Base-by-base conservation (phyloP, 768 basidiomycete genomes). In the Asterophora parasitica region DNA sequence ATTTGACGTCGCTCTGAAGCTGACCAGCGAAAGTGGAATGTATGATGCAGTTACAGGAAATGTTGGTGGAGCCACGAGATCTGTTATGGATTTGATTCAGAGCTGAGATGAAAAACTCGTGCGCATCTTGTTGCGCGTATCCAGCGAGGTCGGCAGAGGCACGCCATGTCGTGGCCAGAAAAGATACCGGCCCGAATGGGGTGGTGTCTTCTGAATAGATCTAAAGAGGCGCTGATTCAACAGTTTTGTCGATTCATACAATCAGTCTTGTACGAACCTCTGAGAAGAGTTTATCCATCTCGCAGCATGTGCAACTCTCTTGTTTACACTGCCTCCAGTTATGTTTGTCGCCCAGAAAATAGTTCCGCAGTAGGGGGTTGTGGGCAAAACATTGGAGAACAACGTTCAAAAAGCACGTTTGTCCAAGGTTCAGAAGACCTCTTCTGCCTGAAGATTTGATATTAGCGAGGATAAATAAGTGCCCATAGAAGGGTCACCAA, bases 401-500 rank as follows among this genome's bases (percentile, higher is more conserved):
- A 43, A 86, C 92, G 54, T 92, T 95, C 57, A 98, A 76, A 69
- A 92, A 97, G 61, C 95, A 98, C 0, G 93, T 97, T 63, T 92
- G 85, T 1, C 92, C 91, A 0, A 95, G 79, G 64, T 95, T 94
- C 35, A 92, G 68, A 3, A 95, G 72, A 0, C 92, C 92, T 48
- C 88, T 75, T n/a, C 88, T 81, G 43, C 83, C 90, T 90, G 36
- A 8, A 28, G 36, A 7, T 23, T 9, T 8, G 26, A 19, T 7
- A 31, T 30, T 41, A 31, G 20, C 30, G 19, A 28, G 7, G 15
- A 32, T 33, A 13, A 19, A 12, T 16, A 45, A 16, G 38, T 26
- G 28, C 12, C 23, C 23, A 23, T 23, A 23, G 16, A 43, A 42
- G 35, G 17, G 27, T 12, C 30, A 56, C 64, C 44, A 46, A 85